phyloP scores from a whole-genome alignment of 2,329 filamentous ascomycete species.

The Pseudocercospora cruenta region DNA sequence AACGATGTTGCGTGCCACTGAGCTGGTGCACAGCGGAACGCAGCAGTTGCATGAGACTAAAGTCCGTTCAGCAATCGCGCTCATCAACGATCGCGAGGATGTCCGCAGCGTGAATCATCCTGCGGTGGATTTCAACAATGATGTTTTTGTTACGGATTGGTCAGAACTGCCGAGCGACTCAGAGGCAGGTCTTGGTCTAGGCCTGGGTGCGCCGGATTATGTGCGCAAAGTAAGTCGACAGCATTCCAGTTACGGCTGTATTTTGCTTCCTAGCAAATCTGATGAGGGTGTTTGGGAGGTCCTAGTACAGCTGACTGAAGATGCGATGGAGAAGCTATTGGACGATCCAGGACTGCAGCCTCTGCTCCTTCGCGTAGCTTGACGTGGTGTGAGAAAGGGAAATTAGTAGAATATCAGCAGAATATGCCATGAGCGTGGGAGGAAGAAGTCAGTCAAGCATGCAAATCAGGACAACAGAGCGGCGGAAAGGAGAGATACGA shows the following conservation, averaged over 20 bases:
- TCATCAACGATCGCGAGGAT: constrained; percentile 23
- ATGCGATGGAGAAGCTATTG: constrained; percentile 22
- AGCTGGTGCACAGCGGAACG: constrained; percentile 7
- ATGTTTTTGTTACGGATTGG: constrained; percentile 30
- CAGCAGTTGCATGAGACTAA: constrained; percentile 15
- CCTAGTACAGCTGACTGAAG: constrained; percentile 23
- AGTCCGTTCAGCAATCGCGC: constrained; percentile 24
- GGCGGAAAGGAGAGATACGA: background rate
- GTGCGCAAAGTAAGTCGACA: constrained; percentile 24
- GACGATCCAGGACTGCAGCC: constrained; percentile 24
- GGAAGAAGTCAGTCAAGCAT: background rate
- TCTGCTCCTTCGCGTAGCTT: constrained; percentile 17
- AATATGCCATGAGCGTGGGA: background rate
- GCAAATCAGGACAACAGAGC: no score
- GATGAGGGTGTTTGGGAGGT: constrained; percentile 30
- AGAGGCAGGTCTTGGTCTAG: constrained; percentile 25
- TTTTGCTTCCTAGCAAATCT: constrained; percentile 24
- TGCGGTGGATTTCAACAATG: constrained; percentile 9
- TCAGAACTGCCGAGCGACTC: constrained; percentile 19
- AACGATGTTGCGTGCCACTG: constrained; percentile 13
- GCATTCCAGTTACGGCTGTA: constrained; percentile 16
- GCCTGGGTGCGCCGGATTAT: constrained; percentile 25
- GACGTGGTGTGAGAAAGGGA: background rate
- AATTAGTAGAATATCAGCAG: background rate
- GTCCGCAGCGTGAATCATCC: background rate